Conservation (phyloP, 805 yeast species). For the Metschnikowia cubensis region DNA sequence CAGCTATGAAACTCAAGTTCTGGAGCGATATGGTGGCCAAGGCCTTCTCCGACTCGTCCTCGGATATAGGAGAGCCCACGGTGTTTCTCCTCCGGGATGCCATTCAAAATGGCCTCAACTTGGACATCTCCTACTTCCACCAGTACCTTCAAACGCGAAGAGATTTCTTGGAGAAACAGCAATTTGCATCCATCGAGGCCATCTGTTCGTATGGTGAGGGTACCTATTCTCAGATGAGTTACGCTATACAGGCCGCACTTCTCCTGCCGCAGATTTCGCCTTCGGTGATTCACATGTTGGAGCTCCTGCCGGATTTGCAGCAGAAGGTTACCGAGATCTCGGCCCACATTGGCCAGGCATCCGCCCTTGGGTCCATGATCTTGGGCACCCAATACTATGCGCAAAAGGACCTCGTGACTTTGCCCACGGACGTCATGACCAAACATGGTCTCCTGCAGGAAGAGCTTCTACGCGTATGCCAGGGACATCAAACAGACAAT, state of each 20-base stretch:
- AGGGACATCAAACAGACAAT: constrained; percentile 37
- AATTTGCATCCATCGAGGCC: constrained; percentile 48
- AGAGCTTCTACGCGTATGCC: constrained; percentile 45
- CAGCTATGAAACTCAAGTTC: constrained; percentile 60
- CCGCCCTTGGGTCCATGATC: constrained; percentile 62
- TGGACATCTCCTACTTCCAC: constrained; percentile 53
- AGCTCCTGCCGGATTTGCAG: constrained; percentile 42
- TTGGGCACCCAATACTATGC: constrained; percentile 60
- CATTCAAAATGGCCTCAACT: constrained; percentile 42
- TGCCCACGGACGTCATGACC: constrained; percentile 63
- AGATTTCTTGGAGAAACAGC: constrained; percentile 45
- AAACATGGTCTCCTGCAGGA: constrained; percentile 60
- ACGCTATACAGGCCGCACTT: constrained; percentile 56
- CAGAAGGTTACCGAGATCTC: constrained; percentile 51
- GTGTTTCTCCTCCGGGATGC: constrained; percentile 55
- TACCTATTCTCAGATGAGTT: constrained; percentile 67
- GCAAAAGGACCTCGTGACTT: constrained; percentile 45
- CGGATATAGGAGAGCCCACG: constrained; percentile 57
- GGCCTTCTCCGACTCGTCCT: constrained; percentile 33
- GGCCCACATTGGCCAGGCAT: constrained; percentile 83
- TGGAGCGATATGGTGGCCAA: constrained; percentile 64
- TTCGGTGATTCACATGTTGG: constrained; percentile 47
- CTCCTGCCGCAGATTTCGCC: constrained; percentile 58
- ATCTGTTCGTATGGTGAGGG: constrained; percentile 81
- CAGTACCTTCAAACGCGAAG: constrained; percentile 59